These are phyloP conservation scores for Volvox africanus DNA, from an alignment of 139 green algal species.

Conservation along the genomic window DNA sequence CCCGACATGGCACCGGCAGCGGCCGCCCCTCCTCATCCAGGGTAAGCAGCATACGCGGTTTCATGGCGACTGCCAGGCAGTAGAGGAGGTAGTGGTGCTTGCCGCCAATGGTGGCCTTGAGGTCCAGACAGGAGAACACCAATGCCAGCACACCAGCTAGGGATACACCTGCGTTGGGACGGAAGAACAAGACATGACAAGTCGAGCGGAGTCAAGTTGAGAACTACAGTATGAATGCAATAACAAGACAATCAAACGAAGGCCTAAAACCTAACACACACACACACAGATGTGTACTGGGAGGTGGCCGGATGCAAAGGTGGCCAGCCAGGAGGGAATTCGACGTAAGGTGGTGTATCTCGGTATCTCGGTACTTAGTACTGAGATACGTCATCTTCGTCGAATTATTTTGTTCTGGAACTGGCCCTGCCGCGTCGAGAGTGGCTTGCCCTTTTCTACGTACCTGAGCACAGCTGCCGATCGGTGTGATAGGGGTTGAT, in stretches of 20 bases:
- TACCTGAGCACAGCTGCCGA: conserved; percentile 86
- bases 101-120: conserved; percentile 85
- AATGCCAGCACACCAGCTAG: conserved; percentile 89
- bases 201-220: too few relatives aligned
- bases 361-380: too few relatives aligned
- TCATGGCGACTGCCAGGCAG: conserved; percentile 89
- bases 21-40: conserved; percentile 89
- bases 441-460: background rate
- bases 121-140: conserved; percentile 83
- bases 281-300: too few relatives aligned
- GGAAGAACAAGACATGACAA: background rate
- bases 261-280: too few relatives aligned
- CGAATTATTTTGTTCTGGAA: too few relatives aligned
- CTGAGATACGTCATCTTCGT: too few relatives aligned
- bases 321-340: too few relatives aligned
- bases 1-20: conserved; percentile 85
- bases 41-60: conserved; percentile 97
- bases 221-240: too few relatives aligned
- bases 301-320: too few relatives aligned
- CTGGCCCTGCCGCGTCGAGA: background rate
- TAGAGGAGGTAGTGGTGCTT: conserved; percentile 96
- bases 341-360: too few relatives aligned
- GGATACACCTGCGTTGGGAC: conserved; percentile 71
- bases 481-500: conserved; percentile 94
- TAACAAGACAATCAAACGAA: too few relatives aligned